A percentile compares a stretch with the other conserved stretches of the same genome.
phyloP scores from a whole-genome alignment of 2,329 filamentous ascomycete species.

The Xylaria sp. region DNA sequence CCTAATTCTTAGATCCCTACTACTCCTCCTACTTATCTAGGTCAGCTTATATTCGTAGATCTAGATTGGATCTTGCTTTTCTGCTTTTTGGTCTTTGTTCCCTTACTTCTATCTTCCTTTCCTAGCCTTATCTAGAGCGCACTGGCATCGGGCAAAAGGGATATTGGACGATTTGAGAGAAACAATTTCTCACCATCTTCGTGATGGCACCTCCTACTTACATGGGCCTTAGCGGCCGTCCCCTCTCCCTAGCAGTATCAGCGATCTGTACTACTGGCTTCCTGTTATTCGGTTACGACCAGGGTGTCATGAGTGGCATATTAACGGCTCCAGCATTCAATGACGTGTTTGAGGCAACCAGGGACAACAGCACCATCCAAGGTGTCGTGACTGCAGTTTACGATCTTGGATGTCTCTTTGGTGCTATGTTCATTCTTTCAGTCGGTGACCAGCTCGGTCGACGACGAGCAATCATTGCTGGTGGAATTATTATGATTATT shows the following conservation, averaged over 20 bases:
- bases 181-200: constrained; percentile 16
- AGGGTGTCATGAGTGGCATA: constrained; percentile 61
- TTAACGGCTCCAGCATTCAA: constrained; percentile 64
- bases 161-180: constrained; percentile 26
- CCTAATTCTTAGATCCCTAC: not conserved
- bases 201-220: constrained; percentile 65
- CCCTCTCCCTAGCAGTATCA: constrained; percentile 67
- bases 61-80: constrained; percentile 8
- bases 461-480: constrained; percentile 66
- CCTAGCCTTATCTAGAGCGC: constrained; percentile 6
- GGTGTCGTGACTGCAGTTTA: constrained; percentile 61
- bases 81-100: not conserved
- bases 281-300: constrained; percentile 62
- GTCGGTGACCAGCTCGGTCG: constrained; percentile 65
- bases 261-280: constrained; percentile 73
- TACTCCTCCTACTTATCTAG: constrained; percentile 1
- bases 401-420: constrained; percentile 58
- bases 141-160: not conserved
- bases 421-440: constrained; percentile 61
- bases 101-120: not conserved
- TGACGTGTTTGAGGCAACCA: constrained; percentile 58
- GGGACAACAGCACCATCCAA: constrained; percentile 59
- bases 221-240: constrained; percentile 68
- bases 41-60: constrained; percentile 23
- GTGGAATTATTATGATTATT: constrained; percentile 65